Percentiles rank a stretch among this genome's conserved stretches.
These are phyloP conservation scores for Cutaneotrichosporon daszewskae DNA, from an alignment of 1,284 basidiomycete genomes.

Conservation along the genomic window DNA sequence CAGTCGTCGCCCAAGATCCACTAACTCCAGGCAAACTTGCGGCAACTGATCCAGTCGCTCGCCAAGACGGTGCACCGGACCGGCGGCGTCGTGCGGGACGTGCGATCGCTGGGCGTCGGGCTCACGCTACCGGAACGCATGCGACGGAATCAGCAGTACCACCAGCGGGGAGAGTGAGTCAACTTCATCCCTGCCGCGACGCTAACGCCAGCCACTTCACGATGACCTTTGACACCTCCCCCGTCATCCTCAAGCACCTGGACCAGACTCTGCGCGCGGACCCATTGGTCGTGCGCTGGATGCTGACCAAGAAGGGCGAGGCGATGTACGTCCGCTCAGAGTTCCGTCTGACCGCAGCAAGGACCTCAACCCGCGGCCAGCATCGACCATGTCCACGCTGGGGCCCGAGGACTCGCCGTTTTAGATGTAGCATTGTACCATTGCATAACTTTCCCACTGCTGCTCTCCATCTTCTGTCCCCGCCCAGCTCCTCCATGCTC, in stretches of 20 bases:
- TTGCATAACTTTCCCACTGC: background rate
- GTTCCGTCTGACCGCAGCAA: background rate
- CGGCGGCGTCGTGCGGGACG: conserved; percentile 44
- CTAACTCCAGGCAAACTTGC: conserved; percentile 37
- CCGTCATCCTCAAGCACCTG: conserved; percentile 39
- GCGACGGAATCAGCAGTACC: conserved; percentile 44
- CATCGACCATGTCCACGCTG: background rate
- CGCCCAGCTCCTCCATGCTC: too few relatives aligned
- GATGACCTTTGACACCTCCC: conserved; percentile 45
- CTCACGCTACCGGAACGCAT: conserved; percentile 39
- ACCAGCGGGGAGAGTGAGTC: conserved; percentile 46
- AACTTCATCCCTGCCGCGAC: background rate
- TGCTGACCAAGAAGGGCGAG: conserved; percentile 17
- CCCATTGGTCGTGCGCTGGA: conserved; percentile 39
- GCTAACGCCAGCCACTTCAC: conserved; percentile 41
- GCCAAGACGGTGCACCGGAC: conserved; percentile 36
- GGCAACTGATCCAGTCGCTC: conserved; percentile 40
- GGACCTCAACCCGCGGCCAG: background rate
- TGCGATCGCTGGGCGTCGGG: conserved; percentile 39
- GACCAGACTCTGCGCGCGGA: conserved; percentile 42
- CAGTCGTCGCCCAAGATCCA: background rate
- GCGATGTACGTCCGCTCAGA: conserved; percentile 4
- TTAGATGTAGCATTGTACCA: background rate
- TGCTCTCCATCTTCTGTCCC: too few relatives aligned
- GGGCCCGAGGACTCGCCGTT: background rate